Percentiles rank a stretch among this genome's conserved stretches.
These are phyloP conservation scores for Cupressus sempervirens DNA, from an alignment of 75 land plant genomes.

Conservation along the genomic window DNA sequence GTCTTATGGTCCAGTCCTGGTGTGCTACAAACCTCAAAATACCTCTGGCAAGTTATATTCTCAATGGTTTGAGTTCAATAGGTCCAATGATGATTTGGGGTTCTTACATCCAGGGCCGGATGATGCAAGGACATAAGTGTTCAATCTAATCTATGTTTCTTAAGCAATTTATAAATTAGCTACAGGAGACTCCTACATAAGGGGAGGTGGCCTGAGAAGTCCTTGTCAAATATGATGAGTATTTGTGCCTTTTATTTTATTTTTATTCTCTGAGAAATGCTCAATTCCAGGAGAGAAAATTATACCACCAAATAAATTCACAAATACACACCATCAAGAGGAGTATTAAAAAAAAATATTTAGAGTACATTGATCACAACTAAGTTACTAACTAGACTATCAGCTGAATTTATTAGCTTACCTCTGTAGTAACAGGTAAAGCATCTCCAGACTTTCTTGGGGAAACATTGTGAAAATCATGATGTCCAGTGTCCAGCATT, in stretches of 20 bases:
- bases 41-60: neutral
- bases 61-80: neutral
- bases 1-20: neutral
- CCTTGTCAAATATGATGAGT: neutral
- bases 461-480: neutral
- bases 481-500: neutral
- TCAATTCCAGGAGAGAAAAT: neutral
- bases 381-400: neutral
- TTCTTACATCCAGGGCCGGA: neutral
- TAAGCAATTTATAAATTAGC: neutral
- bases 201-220: neutral
- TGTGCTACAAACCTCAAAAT: neutral
- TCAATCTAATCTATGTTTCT: neutral
- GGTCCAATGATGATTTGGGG: neutral
- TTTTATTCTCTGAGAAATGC: neutral
- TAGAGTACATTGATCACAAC: neutral
- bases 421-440: neutral
- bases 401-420: neutral
- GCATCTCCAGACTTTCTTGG: neutral
- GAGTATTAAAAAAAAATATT: neutral
- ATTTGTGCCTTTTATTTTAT: neutral
- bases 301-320: neutral
- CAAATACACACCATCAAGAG: neutral
- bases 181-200: neutral
- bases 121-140: neutral